These are phyloP conservation scores for Boehmeria nivea DNA, from an alignment of 306 rosid genomes.

Conservation along the genomic window DNA sequence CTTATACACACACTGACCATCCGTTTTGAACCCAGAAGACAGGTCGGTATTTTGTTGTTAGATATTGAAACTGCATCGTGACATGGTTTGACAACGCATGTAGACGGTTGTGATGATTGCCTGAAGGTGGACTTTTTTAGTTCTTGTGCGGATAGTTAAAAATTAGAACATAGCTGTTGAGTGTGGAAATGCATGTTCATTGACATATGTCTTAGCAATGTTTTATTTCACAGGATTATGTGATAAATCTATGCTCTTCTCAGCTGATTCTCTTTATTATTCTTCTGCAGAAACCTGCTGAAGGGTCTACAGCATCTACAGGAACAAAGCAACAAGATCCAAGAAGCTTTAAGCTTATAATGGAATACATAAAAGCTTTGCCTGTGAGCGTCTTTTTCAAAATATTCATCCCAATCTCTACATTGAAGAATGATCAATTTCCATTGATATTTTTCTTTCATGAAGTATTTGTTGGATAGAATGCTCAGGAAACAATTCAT, in stretches of 20 bases:
- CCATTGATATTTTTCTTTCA: too few relatives aligned
- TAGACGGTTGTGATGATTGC: too few relatives aligned
- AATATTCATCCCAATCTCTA: too few relatives aligned
- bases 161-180: too few relatives aligned
- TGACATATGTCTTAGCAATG: background rate
- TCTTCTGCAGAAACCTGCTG: constrained; percentile 60
- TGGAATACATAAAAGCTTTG: constrained; percentile 91
- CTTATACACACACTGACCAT: constrained; percentile 90
- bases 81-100: too few relatives aligned
- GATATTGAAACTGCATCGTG: too few relatives aligned
- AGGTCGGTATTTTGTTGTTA: constrained; percentile 38
- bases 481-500: too few relatives aligned
- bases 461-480: too few relatives aligned
- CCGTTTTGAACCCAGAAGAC: constrained; percentile 98
- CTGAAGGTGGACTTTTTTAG: too few relatives aligned
- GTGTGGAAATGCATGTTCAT: background rate
- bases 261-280: constrained; percentile 29
- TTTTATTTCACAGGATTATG: background rate
- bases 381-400: constrained; percentile 50
- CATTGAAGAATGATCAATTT: too few relatives aligned
- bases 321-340: constrained; percentile 50
- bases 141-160: too few relatives aligned
- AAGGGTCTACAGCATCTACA: constrained; percentile 35
- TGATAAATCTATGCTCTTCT: background rate
- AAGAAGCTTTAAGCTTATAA: constrained; percentile 84